These are phyloP conservation scores for Dictyostelium capitatum DNA, from an alignment of 78 protist genomes.

Conservation along the genomic window DNA sequence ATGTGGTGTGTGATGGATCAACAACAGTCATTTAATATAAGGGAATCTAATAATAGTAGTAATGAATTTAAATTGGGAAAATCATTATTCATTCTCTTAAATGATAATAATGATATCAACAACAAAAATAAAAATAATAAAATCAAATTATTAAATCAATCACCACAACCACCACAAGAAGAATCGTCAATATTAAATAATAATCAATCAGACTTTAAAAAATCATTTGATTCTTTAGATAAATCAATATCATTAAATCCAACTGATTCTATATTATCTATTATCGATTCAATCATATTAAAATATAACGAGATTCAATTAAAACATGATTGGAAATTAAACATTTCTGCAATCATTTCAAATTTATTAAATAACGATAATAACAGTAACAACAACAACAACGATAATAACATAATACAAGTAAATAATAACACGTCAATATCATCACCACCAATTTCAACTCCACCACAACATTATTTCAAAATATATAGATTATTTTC, in stretches of 20 bases:
- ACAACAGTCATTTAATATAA: neutral
- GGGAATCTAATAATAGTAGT: neutral
- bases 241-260: neutral
- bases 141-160: neutral
- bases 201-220: slow-evolving; percentile 18
- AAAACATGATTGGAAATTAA: neutral
- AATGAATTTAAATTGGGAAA: slow-evolving; percentile 3
- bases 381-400: neutral
- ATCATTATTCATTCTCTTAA: slow-evolving; percentile 9
- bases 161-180: neutral
- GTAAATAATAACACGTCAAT: too few relatives aligned
- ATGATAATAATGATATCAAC: neutral
- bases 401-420: too few relatives aligned
- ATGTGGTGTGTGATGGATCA: neutral
- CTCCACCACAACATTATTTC: slow-evolving; percentile 2
- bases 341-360: neutral
- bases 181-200: neutral
- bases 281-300: neutral
- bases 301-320: slow-evolving; percentile 8
- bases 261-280: slow-evolving; percentile 1
- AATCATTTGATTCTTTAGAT: slow-evolving; percentile 8
- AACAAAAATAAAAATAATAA: neutral
- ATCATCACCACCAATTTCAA: neutral
- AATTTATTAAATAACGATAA: neutral
- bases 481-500: slow-evolving; percentile 14